Evolutionary conservation across 306 rosid species (phyloP), one percentile per base, ranked within the genome.

Genomic region (Trifolium repens): DNA sequence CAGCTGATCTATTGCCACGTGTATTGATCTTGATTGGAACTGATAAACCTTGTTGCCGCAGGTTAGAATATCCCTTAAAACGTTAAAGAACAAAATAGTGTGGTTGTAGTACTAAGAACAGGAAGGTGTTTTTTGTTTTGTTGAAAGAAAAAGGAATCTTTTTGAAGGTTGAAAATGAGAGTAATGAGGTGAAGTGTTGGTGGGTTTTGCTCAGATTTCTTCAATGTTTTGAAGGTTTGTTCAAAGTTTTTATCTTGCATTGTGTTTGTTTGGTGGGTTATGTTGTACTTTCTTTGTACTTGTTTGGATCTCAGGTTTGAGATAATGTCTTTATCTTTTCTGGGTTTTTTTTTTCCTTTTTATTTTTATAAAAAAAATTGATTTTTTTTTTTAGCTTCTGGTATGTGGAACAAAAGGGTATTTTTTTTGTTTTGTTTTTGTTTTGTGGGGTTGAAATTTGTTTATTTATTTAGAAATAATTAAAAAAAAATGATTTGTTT

Each of bases 221-320:
- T 84, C 74, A 42, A 9, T 79, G 82, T 67, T 71, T 54, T 79
- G 53, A 75, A 81, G 90, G 90, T 81, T 79, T 71, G 85, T 61
- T 54, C 46, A 73, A 79, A 77, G 78, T 70, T 77, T 11, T 17
- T n/a, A 44, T 49, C 82, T 78, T 77, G 82, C 85, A 68, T 79
- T 82, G 58, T 72, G 37, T 65, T 78, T 69, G 2, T 40, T 71
- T 22, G 42, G 62, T 47, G 42, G 24, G 5, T 62, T 68, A 9
- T 30, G 2, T 8, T 77, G 17, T 63, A n/a, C 80, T 81, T 67
- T 72, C 40, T 57, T 63, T 62, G 80, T 68, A 43, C 85, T 82
- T 82, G 85, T 80, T 86, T 68, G 88, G 85, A 86, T 90, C 91
- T 88, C 76, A 75, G 88, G 82, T 83, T 85, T 79, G 34, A 79